A percentile compares a stretch with the other conserved stretches of the same genome.
phyloP scores from a whole-genome alignment of 805 yeast species.

The Saccharomycopsis fibuligera region DNA sequence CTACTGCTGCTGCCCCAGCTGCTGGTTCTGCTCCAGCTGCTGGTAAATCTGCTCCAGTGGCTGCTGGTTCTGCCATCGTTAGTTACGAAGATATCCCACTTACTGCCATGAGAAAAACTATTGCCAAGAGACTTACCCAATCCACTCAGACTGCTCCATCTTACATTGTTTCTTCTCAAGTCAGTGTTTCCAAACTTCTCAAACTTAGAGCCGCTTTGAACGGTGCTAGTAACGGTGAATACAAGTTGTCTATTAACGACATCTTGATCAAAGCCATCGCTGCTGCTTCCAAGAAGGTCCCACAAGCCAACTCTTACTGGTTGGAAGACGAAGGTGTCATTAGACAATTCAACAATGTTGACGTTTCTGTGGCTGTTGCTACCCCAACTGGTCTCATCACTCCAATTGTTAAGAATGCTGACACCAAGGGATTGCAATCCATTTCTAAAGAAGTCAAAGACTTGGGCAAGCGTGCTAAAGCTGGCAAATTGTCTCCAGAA shows the following conservation, averaged over 20 bases:
- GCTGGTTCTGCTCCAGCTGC: conserved; percentile 41
- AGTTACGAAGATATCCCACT: conserved; percentile 78
- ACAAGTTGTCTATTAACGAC: conserved; percentile 90
- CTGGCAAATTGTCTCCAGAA: conserved; percentile 85
- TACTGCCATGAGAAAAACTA: conserved; percentile 88
- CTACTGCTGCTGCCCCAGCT: conserved; percentile 30
- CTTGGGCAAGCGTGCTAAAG: conserved; percentile 93
- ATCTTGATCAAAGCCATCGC: conserved; percentile 92
- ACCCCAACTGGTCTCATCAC: conserved; percentile 97
- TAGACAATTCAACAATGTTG: conserved; percentile 87
- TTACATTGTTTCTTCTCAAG: conserved; percentile 81
- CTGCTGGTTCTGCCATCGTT: conserved; percentile 47
- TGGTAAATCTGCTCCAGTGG: conserved; percentile 39
- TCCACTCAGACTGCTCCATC: conserved; percentile 87
- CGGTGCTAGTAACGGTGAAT: conserved; percentile 75
- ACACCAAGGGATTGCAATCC: conserved; percentile 74
- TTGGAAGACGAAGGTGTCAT: conserved; percentile 82
- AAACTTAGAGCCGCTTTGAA: conserved; percentile 89
- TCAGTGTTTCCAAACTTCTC: conserved; percentile 83
- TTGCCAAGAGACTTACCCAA: conserved; percentile 79
- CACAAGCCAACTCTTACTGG: conserved; percentile 93
- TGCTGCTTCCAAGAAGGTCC: conserved; percentile 82
- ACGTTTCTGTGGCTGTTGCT: conserved; percentile 97
- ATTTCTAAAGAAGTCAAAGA: conserved; percentile 86
- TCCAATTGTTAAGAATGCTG: conserved; percentile 88